These are phyloP conservation scores for Nothophoma quercina DNA, from an alignment of 2,329 filamentous ascomycete genomes.

Conservation along the genomic window DNA sequence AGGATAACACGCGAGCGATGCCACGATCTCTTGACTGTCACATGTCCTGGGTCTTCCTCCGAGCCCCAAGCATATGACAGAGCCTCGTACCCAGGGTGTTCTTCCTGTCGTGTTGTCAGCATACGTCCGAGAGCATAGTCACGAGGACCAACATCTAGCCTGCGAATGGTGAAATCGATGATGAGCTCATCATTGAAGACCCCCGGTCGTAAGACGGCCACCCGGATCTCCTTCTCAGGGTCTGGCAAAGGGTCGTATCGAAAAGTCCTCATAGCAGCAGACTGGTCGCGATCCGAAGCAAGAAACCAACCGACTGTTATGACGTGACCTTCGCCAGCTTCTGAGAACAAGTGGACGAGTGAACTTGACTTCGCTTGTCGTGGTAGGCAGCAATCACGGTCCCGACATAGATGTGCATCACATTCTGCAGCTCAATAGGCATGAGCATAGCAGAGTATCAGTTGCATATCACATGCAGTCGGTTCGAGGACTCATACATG, in stretches of 20 bases:
- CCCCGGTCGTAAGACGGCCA: background rate
- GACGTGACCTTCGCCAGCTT: too few species aligned
- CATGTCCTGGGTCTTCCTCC: background rate
- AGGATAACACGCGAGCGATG: background rate
- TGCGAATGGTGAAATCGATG: background rate
- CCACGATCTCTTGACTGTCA: background rate
- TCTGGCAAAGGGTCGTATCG: background rate
- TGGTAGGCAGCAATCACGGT: too few species aligned
- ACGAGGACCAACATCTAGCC: background rate
- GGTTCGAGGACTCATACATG: too few species aligned
- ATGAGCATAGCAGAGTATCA: too few species aligned
- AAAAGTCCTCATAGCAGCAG: too few species aligned
- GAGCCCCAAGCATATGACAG: constrained; percentile 19
- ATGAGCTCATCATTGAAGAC: background rate
- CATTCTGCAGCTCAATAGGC: too few species aligned
- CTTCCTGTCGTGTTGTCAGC: background rate
- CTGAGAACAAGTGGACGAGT: too few species aligned
- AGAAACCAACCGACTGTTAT: too few species aligned
- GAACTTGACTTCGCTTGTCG: too few species aligned
- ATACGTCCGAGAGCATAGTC: background rate
- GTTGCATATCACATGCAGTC: too few species aligned
- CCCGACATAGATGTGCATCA: too few species aligned
- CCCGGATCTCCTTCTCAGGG: background rate
- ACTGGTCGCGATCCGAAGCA: too few species aligned
- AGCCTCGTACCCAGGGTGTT: constrained; percentile 1